Evolutionary conservation across 1,139 yeast species (phyloP), one percentile per base, ranked within the genome.

Genomic region (Yamadazyma atlantica): DNA sequence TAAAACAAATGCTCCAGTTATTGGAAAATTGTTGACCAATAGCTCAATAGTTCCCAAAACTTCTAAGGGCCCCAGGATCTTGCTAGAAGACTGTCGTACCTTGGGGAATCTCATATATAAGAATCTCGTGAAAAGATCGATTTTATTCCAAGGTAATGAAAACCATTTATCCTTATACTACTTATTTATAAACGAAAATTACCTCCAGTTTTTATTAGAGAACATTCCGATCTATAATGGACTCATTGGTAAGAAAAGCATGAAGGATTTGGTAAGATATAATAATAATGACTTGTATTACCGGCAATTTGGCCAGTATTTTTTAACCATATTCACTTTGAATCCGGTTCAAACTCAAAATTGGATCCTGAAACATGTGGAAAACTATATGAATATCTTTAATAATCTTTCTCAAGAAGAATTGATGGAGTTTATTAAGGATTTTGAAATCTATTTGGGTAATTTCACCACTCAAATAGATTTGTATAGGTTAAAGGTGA

Each of bases 241-340:
- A 14, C 21, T 53, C 21, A 21, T 36, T 8, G 39, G 41, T 12
- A 35, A 32, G 4, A 14, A 16, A 3, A 19, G 32, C 4, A 2
- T 19, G 11, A 29, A 17, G 2, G 5, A 8, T 3, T 18, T 41
- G 22, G 2, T 14, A 1, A 11, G 22, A 12, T 16, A 7, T 15
- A 40, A 33, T 9, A 19, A 34, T 9, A 25, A 27, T 18, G 42
- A 41, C 27, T 21, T 42, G 7, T 35, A 46, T 10, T 36, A 37
- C 24, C 29, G 45, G 5, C 60, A 56, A 34, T 57, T 58, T 32
- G 46, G 53, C 3, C 62, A 55, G 36, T 55, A 54, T 40, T 42
- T 56, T 33, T 41, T 54, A 0, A 36, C 48, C 10, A 21, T 51
- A 4, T 25, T 37, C 2, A 16, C 43, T n/a, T 18, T 16, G 6